These are phyloP conservation scores for Aspergillus costaricaensis DNA, from an alignment of 2,329 filamentous ascomycete genomes.

Conservation along the genomic window DNA sequence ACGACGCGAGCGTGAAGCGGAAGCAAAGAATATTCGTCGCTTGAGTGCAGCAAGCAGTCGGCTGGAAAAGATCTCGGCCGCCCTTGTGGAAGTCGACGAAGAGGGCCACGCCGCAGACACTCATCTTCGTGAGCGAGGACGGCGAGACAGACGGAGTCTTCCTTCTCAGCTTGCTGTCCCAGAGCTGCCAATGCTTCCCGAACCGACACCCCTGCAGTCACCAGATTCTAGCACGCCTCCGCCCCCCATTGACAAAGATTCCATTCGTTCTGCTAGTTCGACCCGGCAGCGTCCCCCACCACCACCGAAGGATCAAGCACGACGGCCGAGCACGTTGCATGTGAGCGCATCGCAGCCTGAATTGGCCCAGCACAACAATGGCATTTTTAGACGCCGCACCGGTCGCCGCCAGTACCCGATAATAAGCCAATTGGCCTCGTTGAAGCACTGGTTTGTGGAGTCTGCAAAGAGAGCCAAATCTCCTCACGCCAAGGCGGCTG, in stretches of 20 bases:
- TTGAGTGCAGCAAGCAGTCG: slow-evolving; percentile 88
- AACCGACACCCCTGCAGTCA: slow-evolving; percentile 48
- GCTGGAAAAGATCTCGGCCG: slow-evolving; percentile 76
- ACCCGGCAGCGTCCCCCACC: slow-evolving; percentile 75
- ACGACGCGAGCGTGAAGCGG: slow-evolving; percentile 78
- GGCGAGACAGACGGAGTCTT: slow-evolving; percentile 73
- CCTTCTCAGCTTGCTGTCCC: slow-evolving; percentile 64
- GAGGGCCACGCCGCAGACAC: slow-evolving; percentile 60
- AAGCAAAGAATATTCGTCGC: slow-evolving; percentile 75
- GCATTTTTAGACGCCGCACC: slow-evolving; percentile 57
- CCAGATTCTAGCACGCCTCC: slow-evolving; percentile 53
- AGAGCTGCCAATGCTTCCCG: slow-evolving; percentile 76
- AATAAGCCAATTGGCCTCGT: slow-evolving; percentile 65
- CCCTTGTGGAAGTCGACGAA: slow-evolving; percentile 76
- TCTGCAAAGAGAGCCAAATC: slow-evolving; percentile 64
- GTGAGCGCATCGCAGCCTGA: slow-evolving; percentile 73
- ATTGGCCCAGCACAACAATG: slow-evolving; percentile 57
- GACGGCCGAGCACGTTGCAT: slow-evolving; percentile 81
- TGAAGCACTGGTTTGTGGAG: slow-evolving; percentile 74
- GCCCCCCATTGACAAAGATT: slow-evolving; percentile 72
- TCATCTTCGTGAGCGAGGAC: slow-evolving; percentile 70
- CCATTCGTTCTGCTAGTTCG: slow-evolving; percentile 72
- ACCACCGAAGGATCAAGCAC: slow-evolving; percentile 82
- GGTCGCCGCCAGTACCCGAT: slow-evolving; percentile 63
- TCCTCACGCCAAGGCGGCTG: slow-evolving; percentile 45